Percentiles rank a stretch among this genome's conserved stretches.
phyloP scores from a whole-genome alignment of 2,329 filamentous ascomycete genomes.

The Paraphoma chrysanthemicola region DNA sequence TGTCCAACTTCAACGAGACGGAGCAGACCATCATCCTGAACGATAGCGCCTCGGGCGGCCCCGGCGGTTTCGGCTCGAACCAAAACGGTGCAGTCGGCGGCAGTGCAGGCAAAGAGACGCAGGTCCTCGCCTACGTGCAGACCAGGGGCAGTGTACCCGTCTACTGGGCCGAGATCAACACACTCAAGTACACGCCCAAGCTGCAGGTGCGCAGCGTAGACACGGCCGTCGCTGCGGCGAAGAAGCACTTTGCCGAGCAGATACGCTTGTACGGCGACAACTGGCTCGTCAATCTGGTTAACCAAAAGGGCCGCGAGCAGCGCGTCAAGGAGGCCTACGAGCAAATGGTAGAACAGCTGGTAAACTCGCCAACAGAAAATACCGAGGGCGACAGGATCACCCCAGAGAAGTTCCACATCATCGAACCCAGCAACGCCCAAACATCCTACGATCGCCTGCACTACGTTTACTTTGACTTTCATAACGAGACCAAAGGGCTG shows the following conservation, averaged over 20 bases:
- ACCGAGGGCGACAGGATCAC: conserved; percentile 70
- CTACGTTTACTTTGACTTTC: conserved; percentile 98
- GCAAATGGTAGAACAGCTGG: conserved; percentile 79
- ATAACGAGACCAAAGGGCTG: conserved; percentile 94
- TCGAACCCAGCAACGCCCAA: conserved; percentile 68
- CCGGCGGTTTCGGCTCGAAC: conserved; percentile 81
- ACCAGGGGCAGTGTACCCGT: conserved; percentile 95
- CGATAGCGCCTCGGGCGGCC: conserved; percentile 72
- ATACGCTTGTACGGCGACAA: conserved; percentile 94
- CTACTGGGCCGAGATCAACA: conserved; percentile 96
- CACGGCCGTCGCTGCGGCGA: conserved; percentile 77
- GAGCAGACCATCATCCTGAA: conserved; percentile 93
- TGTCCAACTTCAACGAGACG: conserved; percentile 99
- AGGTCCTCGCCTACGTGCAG: conserved; percentile 93
- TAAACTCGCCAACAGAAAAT: conserved; percentile 71
- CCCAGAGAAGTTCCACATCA: conserved; percentile 80
- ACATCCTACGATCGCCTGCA: conserved; percentile 83
- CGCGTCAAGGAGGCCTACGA: conserved; percentile 93
- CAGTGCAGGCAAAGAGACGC: conserved; percentile 73
- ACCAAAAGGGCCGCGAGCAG: conserved; percentile 91
- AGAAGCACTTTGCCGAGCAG: conserved; percentile 91
- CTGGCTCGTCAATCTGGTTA: conserved; percentile 96
- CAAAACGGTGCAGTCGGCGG: conserved; percentile 69
- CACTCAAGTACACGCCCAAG: conserved; percentile 87
- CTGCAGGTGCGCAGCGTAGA: conserved; percentile 88